Base-by-base conservation (phyloP, 2,329 filamentous ascomycete species). In the Diaporthe ampelina region DNA sequence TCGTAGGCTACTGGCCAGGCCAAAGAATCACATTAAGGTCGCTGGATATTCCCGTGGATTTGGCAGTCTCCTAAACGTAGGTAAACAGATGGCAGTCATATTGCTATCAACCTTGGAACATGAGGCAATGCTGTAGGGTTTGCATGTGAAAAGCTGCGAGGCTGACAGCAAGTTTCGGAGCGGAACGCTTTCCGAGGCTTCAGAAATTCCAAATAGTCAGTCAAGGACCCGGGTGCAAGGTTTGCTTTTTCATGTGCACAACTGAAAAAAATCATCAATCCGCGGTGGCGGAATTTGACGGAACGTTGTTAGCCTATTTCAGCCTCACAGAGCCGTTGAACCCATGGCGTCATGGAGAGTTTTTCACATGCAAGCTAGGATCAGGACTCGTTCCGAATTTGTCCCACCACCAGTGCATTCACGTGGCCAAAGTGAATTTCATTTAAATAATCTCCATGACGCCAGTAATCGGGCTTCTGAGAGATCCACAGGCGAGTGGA, bases 401-500 rank as follows among this genome's bases (percentile, higher is more conserved):
- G n/a, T 37, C 61, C 61, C 59, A 32, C 21, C 21, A 67, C 43
- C 43, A 21, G 43, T 10, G 29, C 13, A 35, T 37, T 67, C 45
- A 67, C 43, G 63, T 67, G 63, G 63, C 45, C 63, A 52, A 37
- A 8, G 19, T 52, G 45, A 67, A 67, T 37, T 67, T 52, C 37
- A 32, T 35, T 52, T 68, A 26, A 26, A 40, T 10, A 68, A 54
- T 54, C 32, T 68, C 48, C 48, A 54, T 54, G 45, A 50, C 45
- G 63, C 63, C 63, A 67, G 63, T 40, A 35, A 68, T 68, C 48
- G 48, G 29, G 32, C n/a, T 24, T 24, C 45, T 68, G 63, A 54
- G n/a, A 54, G 63, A 35, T 63, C 69, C 57, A 74, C 69, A 58
- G 32, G 69, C 4, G 52, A 59, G 73, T 72, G 73, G 73, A 58